A percentile compares a stretch with the other conserved stretches of the same genome.
phyloP scores from a whole-genome alignment of 345 rosid genomes.

The Psidium guajava region DNA sequence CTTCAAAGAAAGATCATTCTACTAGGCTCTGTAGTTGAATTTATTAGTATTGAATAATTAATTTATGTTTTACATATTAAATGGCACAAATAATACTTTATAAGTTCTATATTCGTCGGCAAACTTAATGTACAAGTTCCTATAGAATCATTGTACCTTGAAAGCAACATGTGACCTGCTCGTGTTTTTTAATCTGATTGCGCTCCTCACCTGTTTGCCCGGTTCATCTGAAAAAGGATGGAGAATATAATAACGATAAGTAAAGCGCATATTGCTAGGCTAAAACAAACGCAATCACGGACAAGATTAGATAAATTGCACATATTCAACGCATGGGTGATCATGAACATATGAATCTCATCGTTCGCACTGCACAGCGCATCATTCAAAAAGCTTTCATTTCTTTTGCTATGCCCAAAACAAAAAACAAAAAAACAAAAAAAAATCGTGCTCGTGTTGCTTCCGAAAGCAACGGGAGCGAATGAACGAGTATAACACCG shows the following conservation, averaged over 20 bases:
- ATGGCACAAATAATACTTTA: neutral
- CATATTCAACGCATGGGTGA: neutral
- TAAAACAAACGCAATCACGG: neutral
- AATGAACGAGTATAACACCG: neutral
- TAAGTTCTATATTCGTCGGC: neutral
- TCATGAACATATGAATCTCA: neutral
- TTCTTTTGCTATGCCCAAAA: neutral
- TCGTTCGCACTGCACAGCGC: neutral
- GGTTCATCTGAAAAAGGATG: slow-evolving; percentile 57
- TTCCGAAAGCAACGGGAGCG: neutral
- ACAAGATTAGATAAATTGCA: neutral
- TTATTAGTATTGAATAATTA: neutral
- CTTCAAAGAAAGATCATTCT: neutral
- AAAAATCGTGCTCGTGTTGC: neutral
- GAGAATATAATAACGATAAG: neutral
- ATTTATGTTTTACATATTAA: neutral
- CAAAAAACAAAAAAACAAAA: no score
- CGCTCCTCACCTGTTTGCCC: slow-evolving; percentile 87
- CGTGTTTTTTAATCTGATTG: slow-evolving; percentile 70
- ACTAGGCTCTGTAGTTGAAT: neutral
- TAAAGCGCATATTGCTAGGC: neutral
- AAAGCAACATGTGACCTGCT: slow-evolving; percentile 90
- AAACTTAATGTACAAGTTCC: neutral
- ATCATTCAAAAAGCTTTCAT: neutral
- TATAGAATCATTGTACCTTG: slow-evolving; percentile 36